Evolutionary conservation across 306 rosid species (phyloP), one percentile per base, ranked within the genome.

Genomic region (Alnus glutinosa): DNA sequence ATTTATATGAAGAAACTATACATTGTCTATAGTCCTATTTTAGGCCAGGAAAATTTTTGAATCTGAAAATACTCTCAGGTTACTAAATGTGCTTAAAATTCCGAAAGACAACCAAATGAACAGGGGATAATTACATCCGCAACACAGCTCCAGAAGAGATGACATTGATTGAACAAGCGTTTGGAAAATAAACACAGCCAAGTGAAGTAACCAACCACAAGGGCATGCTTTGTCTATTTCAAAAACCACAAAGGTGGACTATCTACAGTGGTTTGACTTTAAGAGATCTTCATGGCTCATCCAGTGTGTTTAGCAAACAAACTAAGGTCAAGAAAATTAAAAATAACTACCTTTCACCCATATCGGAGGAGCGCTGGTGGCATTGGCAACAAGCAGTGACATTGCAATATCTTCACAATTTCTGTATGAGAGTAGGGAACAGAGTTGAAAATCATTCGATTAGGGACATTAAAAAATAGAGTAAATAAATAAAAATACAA

Each of bases 371-470:
- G 88, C 84, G 58, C 83, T 46, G 3, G 88, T 86, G 67, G 87
- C 79, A 83, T 88, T 88, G 55, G 88, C 88, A 75, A 90, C 78
- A 37, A 88, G 87, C 73, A 90, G 82, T 62, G 92, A 86, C 90
- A 86, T 86, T 57, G 87, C 94, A 77, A 88, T 85, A 79, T 88
- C 92, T 83, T 90, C 90, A 80, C 89, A 88, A 74, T 79, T 83
- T 70, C 89, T 90, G 84, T 46, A 57, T 11, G 44, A 66, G 39
- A 82, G n/a, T 36, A 67, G 16, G 34, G 51, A 70, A 73, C 70
- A 37, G 73, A 7, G 6, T 74, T 34, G 15, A 76, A 71, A 78
- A 77, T 16, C 63, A 34, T 50, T 55, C 71, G 47, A 13, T 10
- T 46, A 49, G 66, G 73, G 54, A 51, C 37, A 70, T 39, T 77